Conservation (phyloP, 495 filamentous ascomycete genomes). For the Lasiosphaeria ovina region DNA sequence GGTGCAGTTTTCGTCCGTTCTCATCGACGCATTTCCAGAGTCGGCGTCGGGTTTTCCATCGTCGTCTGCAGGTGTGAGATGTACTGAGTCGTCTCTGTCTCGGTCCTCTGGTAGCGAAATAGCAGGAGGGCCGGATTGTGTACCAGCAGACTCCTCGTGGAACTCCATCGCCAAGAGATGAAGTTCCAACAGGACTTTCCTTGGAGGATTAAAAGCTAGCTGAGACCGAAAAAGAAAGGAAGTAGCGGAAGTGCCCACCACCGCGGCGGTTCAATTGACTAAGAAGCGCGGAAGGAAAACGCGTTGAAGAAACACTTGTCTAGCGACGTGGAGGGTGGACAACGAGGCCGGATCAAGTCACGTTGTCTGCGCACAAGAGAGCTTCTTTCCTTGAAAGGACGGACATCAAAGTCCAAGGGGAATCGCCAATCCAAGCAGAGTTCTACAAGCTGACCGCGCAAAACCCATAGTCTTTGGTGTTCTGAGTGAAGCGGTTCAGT, state of each 20-base stretch:
- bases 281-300: constrained; percentile 5
- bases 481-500: neutral
- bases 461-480: neutral
- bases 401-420: neutral
- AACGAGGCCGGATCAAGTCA: constrained; percentile 14
- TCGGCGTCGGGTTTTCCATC: neutral
- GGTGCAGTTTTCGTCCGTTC: constrained; percentile 5
- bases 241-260: constrained; percentile 10
- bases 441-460: neutral
- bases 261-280: neutral
- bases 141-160: neutral
- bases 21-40: neutral
- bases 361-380: constrained; percentile 14
- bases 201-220: neutral
- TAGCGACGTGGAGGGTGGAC: constrained; percentile 15
- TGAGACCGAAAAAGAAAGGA: constrained; percentile 4
- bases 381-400: constrained; percentile 19
- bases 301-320: constrained; percentile 32
- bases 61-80: neutral
- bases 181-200: neutral
- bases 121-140: neutral
- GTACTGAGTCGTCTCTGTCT: neutral
- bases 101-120: neutral
- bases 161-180: constrained; percentile 3
- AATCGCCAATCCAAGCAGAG: neutral